Evolutionary conservation across 495 filamentous ascomycete genomes (phyloP), one percentile per base, ranked within the genome.

Genomic region (Penicillium nucicola): DNA sequence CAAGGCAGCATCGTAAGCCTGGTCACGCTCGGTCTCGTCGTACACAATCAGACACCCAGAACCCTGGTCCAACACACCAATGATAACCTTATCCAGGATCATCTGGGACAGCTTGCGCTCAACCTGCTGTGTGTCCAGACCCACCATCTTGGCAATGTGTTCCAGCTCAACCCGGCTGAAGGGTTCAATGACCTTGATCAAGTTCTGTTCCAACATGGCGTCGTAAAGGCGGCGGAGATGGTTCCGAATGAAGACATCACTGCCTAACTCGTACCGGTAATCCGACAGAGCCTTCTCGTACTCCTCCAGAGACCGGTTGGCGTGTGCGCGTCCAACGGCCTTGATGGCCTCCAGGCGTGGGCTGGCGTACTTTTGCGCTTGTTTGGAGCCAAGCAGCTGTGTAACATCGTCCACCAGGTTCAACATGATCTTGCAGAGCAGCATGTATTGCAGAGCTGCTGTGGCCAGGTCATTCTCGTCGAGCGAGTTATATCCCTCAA

Each of bases 341-440:
- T 97, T 97, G 92, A 98, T 98, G 35, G 93, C 93, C 70, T 98
- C 93, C 53, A 98, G 82, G 53, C 88, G 89, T 69, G 88, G 85
- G 46, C 91, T 92, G 19, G 92, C 92, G 68, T 97, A 97, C 72
- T 95, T 93, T 60, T 91, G 81, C 25, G 93, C 93, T 67, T 95
- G 90, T 78, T 98, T 98, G 38, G 88, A 91, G 13, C 85, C 84
- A 82, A 97, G 87, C 45, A 98, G 77, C 61, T 84, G 80, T 71
- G 90, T 92, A 64, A 99, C 92, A 72, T 99, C 93, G 76, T 97
- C 91, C 55, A 83, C 89, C 28, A 92, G 74, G 74, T 99, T 99
- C 54, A 97, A 78, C 93, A 99, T 97, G 75, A 99, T 95, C 78
- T 97, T 97, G 81, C 93, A 97, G 23, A 99, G 84, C 30, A 99